Evolutionary conservation across 768 basidiomycete species (phyloP).

Genomic region (Xerocomus spinulosus): DNA sequence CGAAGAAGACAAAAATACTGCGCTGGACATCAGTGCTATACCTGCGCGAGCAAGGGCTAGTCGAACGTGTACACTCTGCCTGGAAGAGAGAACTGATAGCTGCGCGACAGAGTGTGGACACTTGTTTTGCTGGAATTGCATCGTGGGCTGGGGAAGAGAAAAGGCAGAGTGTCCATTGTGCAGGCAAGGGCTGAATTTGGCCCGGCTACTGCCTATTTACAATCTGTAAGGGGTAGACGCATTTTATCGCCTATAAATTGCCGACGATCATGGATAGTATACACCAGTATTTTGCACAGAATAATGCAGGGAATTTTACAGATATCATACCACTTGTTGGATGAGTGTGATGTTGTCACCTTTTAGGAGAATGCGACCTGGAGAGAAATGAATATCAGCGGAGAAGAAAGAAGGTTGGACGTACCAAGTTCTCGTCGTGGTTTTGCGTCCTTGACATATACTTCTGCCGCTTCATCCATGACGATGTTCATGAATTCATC

Average conservation of each 20-base stretch:
- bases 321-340: conserved; percentile 52
- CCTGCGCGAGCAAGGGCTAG: conserved; percentile 48
- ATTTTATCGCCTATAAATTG: conserved; percentile 3
- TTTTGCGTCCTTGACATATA: conserved; percentile 86
- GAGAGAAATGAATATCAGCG: not conserved
- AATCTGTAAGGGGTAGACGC: conserved; percentile 54
- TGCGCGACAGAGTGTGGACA: conserved; percentile 88
- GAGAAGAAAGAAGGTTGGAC: conserved; percentile 19
- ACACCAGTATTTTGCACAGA: conserved; percentile 16
- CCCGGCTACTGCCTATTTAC: conserved; percentile 73
- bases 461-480: conserved; percentile 88
- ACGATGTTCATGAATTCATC: conserved; percentile 99
- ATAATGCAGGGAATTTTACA: conserved; percentile 10
- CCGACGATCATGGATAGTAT: conserved; percentile 14
- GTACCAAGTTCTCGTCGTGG: conserved; percentile 79
- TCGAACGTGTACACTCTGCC: conserved; percentile 75
- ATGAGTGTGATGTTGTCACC: conserved; percentile 99
- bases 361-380: conserved; percentile 93
- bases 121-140: conserved; percentile 87
- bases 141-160: conserved; percentile 84
- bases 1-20: conserved; percentile 67
- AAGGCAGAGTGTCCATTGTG: conserved; percentile 90
- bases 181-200: conserved; percentile 67
- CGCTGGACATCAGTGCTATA: conserved; percentile 56
- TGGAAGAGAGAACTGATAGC: conserved; percentile 79